These are phyloP conservation scores for Coelastrella sp. DNA, from an alignment of 139 green algal genomes.

Conservation along the genomic window DNA sequence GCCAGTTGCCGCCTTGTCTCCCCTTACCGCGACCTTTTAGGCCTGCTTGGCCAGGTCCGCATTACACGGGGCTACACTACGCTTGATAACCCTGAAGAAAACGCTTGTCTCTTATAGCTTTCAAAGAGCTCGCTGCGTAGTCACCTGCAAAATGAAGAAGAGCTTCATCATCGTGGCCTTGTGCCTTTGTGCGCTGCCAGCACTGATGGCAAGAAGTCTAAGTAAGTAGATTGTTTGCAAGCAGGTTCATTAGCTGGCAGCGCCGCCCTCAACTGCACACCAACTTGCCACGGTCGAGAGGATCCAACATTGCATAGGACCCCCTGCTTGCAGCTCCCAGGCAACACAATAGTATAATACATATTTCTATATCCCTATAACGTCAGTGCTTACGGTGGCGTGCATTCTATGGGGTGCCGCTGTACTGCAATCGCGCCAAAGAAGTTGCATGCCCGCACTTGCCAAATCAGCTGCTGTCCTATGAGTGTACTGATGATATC, in stretches of 20 bases:
- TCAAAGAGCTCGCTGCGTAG: background rate
- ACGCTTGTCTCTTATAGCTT: background rate
- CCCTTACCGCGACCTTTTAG: background rate
- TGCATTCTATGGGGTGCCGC: background rate
- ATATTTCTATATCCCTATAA: background rate
- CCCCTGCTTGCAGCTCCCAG: background rate
- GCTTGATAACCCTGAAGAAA: background rate
- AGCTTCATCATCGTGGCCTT: conserved; percentile 22
- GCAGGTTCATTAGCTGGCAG: background rate
- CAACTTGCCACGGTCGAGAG: background rate
- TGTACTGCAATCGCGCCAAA: conserved; percentile 10
- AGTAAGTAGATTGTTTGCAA: background rate
- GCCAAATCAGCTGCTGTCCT: background rate
- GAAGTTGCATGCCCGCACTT: background rate
- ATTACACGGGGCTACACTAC: background rate
- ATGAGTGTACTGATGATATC: background rate
- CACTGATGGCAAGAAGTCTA: conserved; percentile 12
- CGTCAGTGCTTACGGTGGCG: background rate
- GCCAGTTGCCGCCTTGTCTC: background rate
- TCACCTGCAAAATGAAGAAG: conserved; percentile 20
- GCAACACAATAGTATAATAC: background rate
- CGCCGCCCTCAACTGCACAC: background rate
- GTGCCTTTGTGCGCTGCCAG: conserved; percentile 27
- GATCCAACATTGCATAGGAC: background rate
- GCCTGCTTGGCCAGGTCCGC: background rate